These are phyloP conservation scores for Pichia cephalocereana DNA, from an alignment of 805 yeast genomes.

Conservation along the genomic window DNA sequence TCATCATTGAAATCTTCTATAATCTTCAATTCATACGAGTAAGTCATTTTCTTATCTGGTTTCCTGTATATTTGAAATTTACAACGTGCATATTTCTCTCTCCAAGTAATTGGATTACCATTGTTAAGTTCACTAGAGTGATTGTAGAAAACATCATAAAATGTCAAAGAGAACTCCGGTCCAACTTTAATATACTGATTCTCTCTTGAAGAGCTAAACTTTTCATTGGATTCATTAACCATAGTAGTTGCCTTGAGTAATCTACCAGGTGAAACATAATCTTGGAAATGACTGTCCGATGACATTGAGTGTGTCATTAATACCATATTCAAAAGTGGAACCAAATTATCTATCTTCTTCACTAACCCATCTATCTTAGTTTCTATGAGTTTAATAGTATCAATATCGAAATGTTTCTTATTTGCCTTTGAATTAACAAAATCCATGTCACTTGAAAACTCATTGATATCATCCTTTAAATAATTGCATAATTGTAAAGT, in stretches of 20 bases:
- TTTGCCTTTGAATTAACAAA: constrained; percentile 25
- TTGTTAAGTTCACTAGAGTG: constrained; percentile 28
- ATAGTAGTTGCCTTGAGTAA: constrained; percentile 52
- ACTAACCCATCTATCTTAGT: constrained; percentile 39
- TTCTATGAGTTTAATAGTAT: constrained; percentile 38
- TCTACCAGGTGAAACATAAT: constrained; percentile 51
- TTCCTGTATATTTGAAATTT: constrained; percentile 32
- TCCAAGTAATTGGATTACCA: constrained; percentile 51
- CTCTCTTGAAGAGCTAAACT: constrained; percentile 6
- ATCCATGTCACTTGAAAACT: constrained; percentile 43
- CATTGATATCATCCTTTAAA: constrained; percentile 47
- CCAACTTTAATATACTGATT: constrained; percentile 36
- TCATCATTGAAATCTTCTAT: constrained; percentile 59
- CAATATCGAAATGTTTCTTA: constrained; percentile 12
- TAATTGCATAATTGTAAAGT: constrained; percentile 46
- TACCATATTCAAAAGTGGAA: constrained; percentile 60
- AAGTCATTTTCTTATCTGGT: constrained; percentile 17
- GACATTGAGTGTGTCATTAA: constrained; percentile 62
- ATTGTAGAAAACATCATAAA: constrained; percentile 57
- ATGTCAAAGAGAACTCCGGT: constrained; percentile 46
- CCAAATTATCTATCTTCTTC: constrained; percentile 50
- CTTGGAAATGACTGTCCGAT: constrained; percentile 37
- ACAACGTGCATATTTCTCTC: constrained; percentile 58
- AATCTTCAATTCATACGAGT: constrained; percentile 37
- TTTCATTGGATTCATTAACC: constrained; percentile 31